Percentiles rank a stretch among this genome's conserved stretches.
These are phyloP conservation scores for Fragaria nilgerrensis DNA, from an alignment of 306 rosid genomes.

Conservation along the genomic window DNA sequence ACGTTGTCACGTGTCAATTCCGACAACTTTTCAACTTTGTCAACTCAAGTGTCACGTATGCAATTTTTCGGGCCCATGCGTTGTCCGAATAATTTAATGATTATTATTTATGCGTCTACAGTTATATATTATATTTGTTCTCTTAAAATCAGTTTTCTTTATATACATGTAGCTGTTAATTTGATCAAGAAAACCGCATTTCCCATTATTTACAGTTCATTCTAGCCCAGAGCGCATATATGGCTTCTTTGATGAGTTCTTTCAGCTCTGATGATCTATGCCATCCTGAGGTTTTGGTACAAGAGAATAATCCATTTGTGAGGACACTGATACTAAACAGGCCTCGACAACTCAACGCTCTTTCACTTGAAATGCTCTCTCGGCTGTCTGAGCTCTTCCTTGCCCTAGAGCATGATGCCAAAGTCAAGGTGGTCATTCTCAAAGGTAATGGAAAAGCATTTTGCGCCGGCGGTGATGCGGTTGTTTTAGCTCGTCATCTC, in stretches of 20 bases:
- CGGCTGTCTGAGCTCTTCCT: constrained; percentile 40
- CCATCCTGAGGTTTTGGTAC: neutral
- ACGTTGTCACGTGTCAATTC: no score
- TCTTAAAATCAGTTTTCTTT: no score
- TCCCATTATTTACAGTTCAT: no score
- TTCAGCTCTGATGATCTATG: neutral
- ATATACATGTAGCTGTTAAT: no score
- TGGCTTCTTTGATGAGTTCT: neutral
- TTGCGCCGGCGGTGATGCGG: constrained; percentile 75
- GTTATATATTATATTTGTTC: no score
- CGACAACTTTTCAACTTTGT: no score
- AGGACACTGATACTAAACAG: constrained; percentile 55
- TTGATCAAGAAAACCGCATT: no score
- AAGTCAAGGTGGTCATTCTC: constrained; percentile 50
- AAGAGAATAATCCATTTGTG: neutral
- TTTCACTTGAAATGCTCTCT: constrained; percentile 58
- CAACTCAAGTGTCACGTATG: no score
- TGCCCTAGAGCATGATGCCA: constrained; percentile 39
- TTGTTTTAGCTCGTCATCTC: constrained; percentile 33
- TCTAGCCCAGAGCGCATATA: no score
- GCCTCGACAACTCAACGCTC: constrained; percentile 58
- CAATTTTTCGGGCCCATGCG: no score
- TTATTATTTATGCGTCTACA: no score
- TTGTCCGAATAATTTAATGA: no score
- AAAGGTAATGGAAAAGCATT: constrained; percentile 79